A percentile compares a stretch with the other conserved stretches of the same genome.
Evolutionary conservation across 345 rosid species (phyloP).

Genomic region (Microcos paniculata): DNA sequence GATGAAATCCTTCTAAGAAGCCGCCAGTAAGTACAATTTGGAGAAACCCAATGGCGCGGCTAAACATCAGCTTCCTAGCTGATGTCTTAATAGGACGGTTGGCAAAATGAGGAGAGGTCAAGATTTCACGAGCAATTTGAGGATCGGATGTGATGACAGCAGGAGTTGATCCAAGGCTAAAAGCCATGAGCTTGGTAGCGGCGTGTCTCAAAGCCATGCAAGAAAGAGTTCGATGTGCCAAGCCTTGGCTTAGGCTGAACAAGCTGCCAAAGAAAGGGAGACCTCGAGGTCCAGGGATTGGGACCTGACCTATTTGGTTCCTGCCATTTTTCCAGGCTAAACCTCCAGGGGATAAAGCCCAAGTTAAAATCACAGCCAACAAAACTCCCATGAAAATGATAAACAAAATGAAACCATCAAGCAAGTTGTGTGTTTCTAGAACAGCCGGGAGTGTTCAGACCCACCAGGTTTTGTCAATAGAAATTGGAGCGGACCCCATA

Average conservation of each 20-base stretch:
- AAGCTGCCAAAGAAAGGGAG: conserved; percentile 47
- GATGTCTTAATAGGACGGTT: conserved; percentile 84
- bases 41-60: conserved; percentile 63
- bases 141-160: conserved; percentile 69
- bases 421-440: conserved; percentile 16
- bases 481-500: conserved; percentile 8
- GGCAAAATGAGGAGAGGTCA: conserved; percentile 61
- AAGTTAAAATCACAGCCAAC: conserved; percentile 15
- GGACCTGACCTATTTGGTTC: conserved; percentile 30
- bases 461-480: conserved; percentile 31
- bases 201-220: conserved; percentile 32
- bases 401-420: conserved; percentile 11
- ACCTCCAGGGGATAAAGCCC: conserved; percentile 44
- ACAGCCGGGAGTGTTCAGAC: conserved; percentile 30
- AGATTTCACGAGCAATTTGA: conserved; percentile 61
- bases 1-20: conserved; percentile 47
- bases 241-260: conserved; percentile 32
- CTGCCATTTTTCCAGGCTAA: conserved; percentile 48
- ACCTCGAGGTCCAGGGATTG: conserved; percentile 44
- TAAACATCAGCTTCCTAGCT: conserved; percentile 58
- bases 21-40: conserved; percentile 49
- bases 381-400: conserved; percentile 19
- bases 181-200: conserved; percentile 48
- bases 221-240: conserved; percentile 48
- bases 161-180: conserved; percentile 49